These are phyloP conservation scores for Solanum corneliomulleri DNA, from an alignment of 257 asterid genomes.

Conservation along the genomic window DNA sequence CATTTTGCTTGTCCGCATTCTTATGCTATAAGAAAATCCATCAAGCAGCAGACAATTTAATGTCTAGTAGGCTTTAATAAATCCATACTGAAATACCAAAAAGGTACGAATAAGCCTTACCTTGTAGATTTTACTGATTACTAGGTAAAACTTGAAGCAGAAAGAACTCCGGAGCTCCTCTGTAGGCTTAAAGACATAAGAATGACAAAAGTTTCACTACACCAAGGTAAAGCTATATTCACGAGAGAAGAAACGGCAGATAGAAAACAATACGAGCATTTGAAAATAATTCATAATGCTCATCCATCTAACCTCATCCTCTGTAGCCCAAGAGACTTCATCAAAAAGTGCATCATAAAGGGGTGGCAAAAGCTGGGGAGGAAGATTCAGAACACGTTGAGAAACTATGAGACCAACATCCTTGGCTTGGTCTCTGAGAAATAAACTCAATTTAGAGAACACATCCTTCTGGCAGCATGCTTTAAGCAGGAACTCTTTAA, in stretches of 20 bases:
- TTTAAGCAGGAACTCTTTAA: conserved; percentile 51
- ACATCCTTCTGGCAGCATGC: conserved; percentile 36
- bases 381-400: conserved; percentile 80
- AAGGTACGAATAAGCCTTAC: conserved; percentile 11
- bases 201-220: conserved; percentile 1
- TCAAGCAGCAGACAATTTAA: not conserved
- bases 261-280: not conserved
- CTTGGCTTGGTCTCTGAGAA: conserved; percentile 32
- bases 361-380: conserved; percentile 91
- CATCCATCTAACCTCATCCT: conserved; percentile 70
- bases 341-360: conserved; percentile 83
- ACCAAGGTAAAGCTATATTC: not conserved
- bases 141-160: conserved; percentile 57
- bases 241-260: not conserved
- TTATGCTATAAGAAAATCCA: conserved; percentile 36
- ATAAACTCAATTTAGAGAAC: conserved; percentile 26
- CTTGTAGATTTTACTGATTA: conserved; percentile 77
- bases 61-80: not conserved
- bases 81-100: not conserved
- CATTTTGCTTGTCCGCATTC: conserved; percentile 29
- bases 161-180: conserved; percentile 61
- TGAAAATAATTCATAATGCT: not conserved
- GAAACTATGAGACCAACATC: conserved; percentile 74
- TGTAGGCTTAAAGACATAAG: conserved; percentile 47
- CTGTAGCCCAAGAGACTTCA: conserved; percentile 89